Evolutionary conservation across 345 rosid genomes (phyloP).

Genomic region (Camelina hispida): DNA sequence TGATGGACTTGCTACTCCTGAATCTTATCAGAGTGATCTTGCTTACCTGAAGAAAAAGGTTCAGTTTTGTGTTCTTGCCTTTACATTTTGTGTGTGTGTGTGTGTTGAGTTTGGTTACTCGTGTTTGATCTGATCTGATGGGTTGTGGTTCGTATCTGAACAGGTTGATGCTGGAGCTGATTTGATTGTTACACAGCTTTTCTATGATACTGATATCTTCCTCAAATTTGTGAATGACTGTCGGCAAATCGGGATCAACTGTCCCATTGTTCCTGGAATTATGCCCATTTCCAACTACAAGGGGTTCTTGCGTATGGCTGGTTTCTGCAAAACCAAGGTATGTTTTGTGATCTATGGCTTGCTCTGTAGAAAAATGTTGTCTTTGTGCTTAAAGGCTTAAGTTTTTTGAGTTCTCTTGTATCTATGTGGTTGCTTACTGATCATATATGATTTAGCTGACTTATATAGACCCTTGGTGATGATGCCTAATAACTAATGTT

Average conservation of each 20-base stretch:
- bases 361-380: neutral
- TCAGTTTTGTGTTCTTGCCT: neutral
- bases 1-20: conserved; percentile 71
- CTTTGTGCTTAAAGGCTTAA: neutral
- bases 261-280: conserved; percentile 96
- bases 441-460: neutral
- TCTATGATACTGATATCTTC: conserved; percentile 90
- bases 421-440: conserved; percentile 16
- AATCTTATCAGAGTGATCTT: conserved; percentile 81
- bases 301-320: conserved; percentile 94
- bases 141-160: conserved; percentile 10
- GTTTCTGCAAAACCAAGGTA: conserved; percentile 96
- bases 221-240: conserved; percentile 95
- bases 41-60: conserved; percentile 92
- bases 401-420: neutral
- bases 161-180: conserved; percentile 99
- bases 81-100: conserved; percentile 19
- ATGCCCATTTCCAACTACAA: conserved; percentile 96
- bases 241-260: conserved; percentile 81
- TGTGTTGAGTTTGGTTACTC: neutral
- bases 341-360: conserved; percentile 18
- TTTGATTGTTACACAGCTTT: conserved; percentile 80
- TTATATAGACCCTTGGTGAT: conserved; percentile 16
- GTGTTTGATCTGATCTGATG: conserved; percentile 27
- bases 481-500: neutral